A percentile compares a stretch with the other conserved stretches of the same genome.
phyloP scores from a whole-genome alignment of 192 early-diverging fungal genomes.

The Coemansia sp. region DNA sequence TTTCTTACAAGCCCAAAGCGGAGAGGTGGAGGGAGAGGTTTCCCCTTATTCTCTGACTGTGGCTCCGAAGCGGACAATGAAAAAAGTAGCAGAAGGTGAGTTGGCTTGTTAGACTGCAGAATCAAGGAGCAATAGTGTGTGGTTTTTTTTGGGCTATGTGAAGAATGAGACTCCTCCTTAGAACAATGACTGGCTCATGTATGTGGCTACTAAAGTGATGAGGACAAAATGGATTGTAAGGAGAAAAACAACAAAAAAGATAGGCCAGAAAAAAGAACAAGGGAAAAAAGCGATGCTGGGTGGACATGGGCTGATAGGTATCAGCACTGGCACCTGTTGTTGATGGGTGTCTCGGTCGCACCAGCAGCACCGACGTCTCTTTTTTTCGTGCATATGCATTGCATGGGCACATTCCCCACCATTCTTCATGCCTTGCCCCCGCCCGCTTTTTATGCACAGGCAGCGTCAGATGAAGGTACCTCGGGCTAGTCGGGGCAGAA shows the following conservation, averaged over 20 bases:
- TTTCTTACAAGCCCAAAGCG: not conserved
- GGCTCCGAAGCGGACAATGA: not conserved
- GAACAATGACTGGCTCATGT: constrained; percentile 3
- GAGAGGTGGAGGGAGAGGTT: not conserved
- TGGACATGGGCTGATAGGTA: not conserved
- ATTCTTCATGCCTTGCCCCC: not conserved
- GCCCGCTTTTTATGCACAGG: not conserved
- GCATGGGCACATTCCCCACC: not conserved
- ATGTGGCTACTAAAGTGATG: constrained; percentile 3
- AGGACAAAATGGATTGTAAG: not conserved
- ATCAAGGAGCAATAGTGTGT: constrained; percentile 6
- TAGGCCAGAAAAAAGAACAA: not conserved
- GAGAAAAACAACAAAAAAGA: not conserved
- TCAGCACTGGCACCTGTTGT: not conserved
- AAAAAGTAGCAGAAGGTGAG: not conserved
- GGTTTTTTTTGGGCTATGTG: not conserved
- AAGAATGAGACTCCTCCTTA: not conserved
- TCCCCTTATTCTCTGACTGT: not conserved
- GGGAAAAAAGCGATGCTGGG: not conserved
- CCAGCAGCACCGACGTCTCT: constrained; percentile 6
- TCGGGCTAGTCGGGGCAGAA: not conserved
- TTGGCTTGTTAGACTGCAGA: not conserved
- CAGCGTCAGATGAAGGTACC: not conserved
- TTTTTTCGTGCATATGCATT: constrained; percentile 2
- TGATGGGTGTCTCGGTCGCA: not conserved